phyloP scores from a whole-genome alignment of 1,139 yeast genomes.

The Saccharomyces pastorianus region DNA sequence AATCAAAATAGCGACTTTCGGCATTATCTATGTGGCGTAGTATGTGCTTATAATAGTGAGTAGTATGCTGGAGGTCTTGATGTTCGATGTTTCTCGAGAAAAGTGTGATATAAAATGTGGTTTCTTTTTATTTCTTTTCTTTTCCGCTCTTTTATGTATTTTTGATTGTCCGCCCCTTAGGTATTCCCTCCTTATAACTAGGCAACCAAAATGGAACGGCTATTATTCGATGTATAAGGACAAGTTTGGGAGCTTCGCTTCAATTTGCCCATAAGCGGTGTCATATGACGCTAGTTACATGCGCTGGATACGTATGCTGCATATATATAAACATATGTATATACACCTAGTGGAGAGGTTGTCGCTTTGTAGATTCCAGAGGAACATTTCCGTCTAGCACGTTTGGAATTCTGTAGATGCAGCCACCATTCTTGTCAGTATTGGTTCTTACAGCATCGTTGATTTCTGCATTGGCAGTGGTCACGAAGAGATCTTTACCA shows the following conservation, averaged over 20 bases:
- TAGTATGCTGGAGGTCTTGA: not conserved
- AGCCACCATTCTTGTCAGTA: conserved; percentile 13
- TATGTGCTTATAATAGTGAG: not conserved
- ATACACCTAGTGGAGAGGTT: not conserved
- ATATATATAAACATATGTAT: not conserved
- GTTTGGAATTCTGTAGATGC: conserved; percentile 10
- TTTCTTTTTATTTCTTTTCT: not conserved
- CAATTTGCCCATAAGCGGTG: not conserved
- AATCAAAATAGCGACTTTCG: conserved; percentile 43
- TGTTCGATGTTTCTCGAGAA: not conserved
- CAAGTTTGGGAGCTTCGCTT: not conserved
- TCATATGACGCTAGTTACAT: not conserved
- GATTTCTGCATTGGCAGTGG: conserved; percentile 51
- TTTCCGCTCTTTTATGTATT: not conserved
- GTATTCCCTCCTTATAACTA: not conserved
- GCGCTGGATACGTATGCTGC: not conserved
- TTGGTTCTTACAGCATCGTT: conserved; percentile 5
- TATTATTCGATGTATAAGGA: not conserved
- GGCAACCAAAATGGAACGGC: not conserved
- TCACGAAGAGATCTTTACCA: conserved; percentile 63
- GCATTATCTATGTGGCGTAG: conserved; percentile 5
- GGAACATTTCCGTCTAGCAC: conserved; percentile 1
- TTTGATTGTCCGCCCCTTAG: not conserved
- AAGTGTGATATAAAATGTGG: not conserved
- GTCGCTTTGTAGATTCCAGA: not conserved